Evolutionary conservation across 176 grass and related monocot genomes (phyloP).

Genomic region (Tillandsia leiboldiana): DNA sequence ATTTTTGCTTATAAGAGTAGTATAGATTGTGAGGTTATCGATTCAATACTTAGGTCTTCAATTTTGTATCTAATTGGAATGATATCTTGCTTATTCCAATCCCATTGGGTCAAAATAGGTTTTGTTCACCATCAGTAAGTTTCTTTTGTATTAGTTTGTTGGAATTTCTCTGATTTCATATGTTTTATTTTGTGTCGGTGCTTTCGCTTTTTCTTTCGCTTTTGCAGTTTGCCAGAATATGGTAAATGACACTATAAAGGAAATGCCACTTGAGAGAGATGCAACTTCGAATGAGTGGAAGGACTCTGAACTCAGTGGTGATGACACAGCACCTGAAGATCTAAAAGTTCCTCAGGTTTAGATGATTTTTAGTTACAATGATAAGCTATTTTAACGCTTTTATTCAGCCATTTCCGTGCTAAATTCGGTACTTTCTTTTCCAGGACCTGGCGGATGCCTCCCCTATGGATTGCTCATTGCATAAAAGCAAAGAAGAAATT

Average conservation of each 20-base stretch:
- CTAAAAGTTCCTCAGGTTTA: background rate
- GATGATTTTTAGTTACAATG: background rate
- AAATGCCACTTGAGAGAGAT: background rate
- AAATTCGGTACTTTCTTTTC: slow-evolving; percentile 3
- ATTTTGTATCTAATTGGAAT: no score
- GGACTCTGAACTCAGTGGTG: background rate
- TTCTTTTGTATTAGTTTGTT: no score
- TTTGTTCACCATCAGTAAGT: no score
- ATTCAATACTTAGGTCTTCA: no score
- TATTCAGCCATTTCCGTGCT: background rate
- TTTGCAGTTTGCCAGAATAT: background rate
- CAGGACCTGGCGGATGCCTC: slow-evolving; percentile 27
- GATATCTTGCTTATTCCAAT: no score
- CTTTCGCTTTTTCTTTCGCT: no score
- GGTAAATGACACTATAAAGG: background rate
- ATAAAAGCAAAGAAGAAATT: slow-evolving; percentile 42
- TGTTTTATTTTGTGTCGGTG: no score
- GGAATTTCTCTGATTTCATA: no score
- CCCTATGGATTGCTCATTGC: slow-evolving; percentile 2
- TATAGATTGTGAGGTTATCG: no score
- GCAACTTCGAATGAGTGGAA: background rate
- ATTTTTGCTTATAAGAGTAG: no score
- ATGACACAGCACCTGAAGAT: slow-evolving; percentile 4
- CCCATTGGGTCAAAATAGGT: no score
- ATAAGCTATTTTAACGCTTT: background rate